phyloP scores from a whole-genome alignment of 352 stramenopile species.

The Phytophthora crassamura region DNA sequence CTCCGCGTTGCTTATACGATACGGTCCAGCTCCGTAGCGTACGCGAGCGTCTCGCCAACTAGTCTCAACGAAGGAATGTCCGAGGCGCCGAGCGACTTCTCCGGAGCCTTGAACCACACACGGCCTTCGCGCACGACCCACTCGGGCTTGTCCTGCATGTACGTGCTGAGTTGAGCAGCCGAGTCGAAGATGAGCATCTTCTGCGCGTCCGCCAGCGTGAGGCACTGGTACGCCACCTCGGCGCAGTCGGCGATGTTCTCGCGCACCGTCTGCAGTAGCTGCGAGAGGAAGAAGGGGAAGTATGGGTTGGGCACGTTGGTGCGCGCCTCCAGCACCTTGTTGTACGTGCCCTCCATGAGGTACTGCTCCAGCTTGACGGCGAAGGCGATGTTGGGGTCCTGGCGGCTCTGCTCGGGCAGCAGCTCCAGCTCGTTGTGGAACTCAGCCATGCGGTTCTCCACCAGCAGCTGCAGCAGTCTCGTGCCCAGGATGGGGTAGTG shows the following conservation, averaged over 20 bases:
- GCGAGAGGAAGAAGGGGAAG: slow-evolving; percentile 95
- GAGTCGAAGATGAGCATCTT: slow-evolving; percentile 95
- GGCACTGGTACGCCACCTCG: slow-evolving; percentile 93
- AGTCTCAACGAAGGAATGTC: slow-evolving; percentile 96
- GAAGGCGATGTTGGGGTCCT: slow-evolving; percentile 89
- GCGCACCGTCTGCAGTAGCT: slow-evolving; percentile 94
- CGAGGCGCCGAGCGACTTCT: slow-evolving; percentile 84
- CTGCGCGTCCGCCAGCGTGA: slow-evolving; percentile 87
- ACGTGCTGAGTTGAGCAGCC: slow-evolving; percentile 78
- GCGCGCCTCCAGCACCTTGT: slow-evolving; percentile 91
- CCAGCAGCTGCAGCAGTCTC: slow-evolving; percentile 89
- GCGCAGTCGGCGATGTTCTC: slow-evolving; percentile 97
- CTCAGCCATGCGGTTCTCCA: slow-evolving; percentile 93
- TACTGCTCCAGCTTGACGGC: slow-evolving; percentile 92
- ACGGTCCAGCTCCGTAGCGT: slow-evolving; percentile 95
- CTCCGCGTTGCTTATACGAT: slow-evolving; percentile 75
- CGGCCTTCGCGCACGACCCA: slow-evolving; percentile 88
- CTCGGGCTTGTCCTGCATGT: slow-evolving; percentile 91
- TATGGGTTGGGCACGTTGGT: slow-evolving; percentile 91
- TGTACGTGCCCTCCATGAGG: slow-evolving; percentile 94
- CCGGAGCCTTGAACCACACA: slow-evolving; percentile 92
- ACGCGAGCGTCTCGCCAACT: slow-evolving; percentile 95
- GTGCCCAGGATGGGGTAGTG: slow-evolving; percentile 90
- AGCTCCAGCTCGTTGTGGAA: slow-evolving; percentile 95
- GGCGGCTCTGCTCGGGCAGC: slow-evolving; percentile 81